Percentiles rank a stretch among this genome's conserved stretches.
Evolutionary conservation across 768 basidiomycete species (phyloP).

Genomic region (Calocera viscosa): DNA sequence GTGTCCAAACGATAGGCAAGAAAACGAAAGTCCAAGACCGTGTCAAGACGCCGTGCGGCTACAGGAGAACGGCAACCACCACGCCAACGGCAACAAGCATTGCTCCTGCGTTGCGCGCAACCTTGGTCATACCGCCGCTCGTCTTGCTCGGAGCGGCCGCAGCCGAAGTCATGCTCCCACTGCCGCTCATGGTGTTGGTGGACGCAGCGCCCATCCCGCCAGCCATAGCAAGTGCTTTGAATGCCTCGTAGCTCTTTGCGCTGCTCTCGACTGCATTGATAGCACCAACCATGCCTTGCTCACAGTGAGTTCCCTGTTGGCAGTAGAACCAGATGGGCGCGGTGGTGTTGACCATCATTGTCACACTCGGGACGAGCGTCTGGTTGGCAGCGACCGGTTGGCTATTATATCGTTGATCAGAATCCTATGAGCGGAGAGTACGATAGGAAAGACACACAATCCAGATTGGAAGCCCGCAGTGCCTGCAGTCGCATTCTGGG

Average conservation of each 20-base stretch:
- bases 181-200: background rate
- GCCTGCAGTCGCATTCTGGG: conserved; percentile 35
- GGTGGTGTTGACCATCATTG: conserved; percentile 12
- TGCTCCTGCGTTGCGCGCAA: background rate
- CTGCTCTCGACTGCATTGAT: conserved; percentile 16
- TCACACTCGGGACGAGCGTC: conserved; percentile 15
- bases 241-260: conserved; percentile 7
- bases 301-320: conserved; percentile 16
- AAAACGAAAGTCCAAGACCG: background rate
- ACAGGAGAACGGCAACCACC: background rate
- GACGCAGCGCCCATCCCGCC: background rate
- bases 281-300: conserved; percentile 17
- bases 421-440: background rate
- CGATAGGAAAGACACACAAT: conserved; percentile 28
- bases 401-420: background rate
- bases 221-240: background rate
- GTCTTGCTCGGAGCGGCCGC: background rate
- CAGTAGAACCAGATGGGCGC: conserved; percentile 17
- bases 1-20: background rate
- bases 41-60: background rate
- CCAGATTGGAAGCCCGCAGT: conserved; percentile 49
- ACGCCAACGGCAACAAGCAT: background rate
- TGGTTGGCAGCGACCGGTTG: conserved; percentile 13
- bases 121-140: background rate
- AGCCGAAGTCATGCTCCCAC: background rate